Conservation (phyloP, 352 stramenopile genomes). For the Phytophthora cajani region DNA sequence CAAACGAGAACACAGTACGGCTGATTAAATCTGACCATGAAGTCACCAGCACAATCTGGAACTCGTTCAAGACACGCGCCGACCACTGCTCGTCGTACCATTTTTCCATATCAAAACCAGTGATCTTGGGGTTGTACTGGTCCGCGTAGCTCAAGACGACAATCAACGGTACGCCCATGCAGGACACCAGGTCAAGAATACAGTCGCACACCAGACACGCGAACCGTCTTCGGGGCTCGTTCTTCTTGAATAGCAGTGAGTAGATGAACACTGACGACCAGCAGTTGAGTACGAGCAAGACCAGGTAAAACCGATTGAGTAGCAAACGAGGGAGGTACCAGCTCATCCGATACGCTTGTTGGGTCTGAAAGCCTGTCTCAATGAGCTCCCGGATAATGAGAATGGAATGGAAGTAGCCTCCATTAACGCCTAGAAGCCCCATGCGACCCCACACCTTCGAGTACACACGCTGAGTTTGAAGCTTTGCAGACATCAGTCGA, state of each 20-base stretch:
- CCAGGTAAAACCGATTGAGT: constrained; percentile 32
- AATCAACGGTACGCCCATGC: constrained; percentile 13
- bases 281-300: constrained; percentile 25
- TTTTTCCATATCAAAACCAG: constrained; percentile 7
- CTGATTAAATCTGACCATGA: constrained; percentile 25
- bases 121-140: constrained; percentile 4
- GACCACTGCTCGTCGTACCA: constrained; percentile 32
- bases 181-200: constrained; percentile 23
- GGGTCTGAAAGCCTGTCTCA: constrained; percentile 13
- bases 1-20: constrained; percentile 17
- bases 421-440: constrained; percentile 4
- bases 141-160: constrained; percentile 11
- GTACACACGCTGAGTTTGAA: background rate
- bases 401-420: constrained; percentile 8
- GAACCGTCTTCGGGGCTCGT: constrained; percentile 13
- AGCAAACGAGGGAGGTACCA: constrained; percentile 16
- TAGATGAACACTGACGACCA: constrained; percentile 13
- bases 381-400: background rate
- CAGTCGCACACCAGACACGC: constrained; percentile 7
- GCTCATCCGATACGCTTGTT: constrained; percentile 29
- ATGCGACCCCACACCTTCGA: constrained; percentile 3
- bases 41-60: constrained; percentile 24
- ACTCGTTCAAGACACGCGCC: constrained; percentile 21
- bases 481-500: background rate
- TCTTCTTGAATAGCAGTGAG: constrained; percentile 2